Conservation (phyloP, 345 rosid species). For the Syzygium grande region DNA sequence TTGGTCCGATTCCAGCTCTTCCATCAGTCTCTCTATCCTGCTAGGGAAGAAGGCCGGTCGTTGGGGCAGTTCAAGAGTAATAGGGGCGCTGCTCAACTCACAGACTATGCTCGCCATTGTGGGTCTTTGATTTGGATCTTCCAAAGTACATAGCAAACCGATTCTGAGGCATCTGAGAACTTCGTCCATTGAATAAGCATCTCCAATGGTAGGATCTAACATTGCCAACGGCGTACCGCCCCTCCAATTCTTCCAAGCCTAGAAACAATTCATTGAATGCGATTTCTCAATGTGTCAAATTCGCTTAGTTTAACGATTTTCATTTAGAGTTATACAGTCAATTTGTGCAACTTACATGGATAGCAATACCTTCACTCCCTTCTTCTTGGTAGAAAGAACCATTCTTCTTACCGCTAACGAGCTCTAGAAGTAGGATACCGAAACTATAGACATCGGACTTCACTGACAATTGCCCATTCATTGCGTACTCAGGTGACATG, state of each 20-base stretch:
- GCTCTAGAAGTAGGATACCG: conserved; percentile 13
- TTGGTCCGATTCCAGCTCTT: background rate
- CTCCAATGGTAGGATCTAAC: background rate
- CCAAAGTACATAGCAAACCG: background rate
- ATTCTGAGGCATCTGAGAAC: background rate
- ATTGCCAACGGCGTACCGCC: background rate
- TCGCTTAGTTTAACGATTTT: background rate
- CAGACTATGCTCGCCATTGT: background rate
- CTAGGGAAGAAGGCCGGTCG: background rate
- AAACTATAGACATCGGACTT: conserved; percentile 30
- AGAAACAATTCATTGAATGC: background rate
- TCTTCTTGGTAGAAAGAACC: conserved; percentile 6
- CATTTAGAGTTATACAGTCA: background rate
- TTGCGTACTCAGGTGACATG: conserved; percentile 32
- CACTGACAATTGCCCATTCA: conserved; percentile 15
- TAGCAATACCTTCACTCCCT: background rate
- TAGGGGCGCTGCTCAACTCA: background rate
- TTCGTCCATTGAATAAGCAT: background rate
- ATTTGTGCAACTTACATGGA: background rate
- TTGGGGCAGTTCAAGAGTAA: background rate
- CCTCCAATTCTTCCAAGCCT: background rate
- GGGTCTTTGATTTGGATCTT: background rate
- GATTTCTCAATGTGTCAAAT: background rate
- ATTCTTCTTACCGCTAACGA: conserved; percentile 24
- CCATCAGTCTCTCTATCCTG: background rate